A percentile compares a stretch with the other conserved stretches of the same genome.
These are phyloP conservation scores for Geosmithia morbida DNA, from an alignment of 2,329 filamentous ascomycete species.

Conservation along the genomic window DNA sequence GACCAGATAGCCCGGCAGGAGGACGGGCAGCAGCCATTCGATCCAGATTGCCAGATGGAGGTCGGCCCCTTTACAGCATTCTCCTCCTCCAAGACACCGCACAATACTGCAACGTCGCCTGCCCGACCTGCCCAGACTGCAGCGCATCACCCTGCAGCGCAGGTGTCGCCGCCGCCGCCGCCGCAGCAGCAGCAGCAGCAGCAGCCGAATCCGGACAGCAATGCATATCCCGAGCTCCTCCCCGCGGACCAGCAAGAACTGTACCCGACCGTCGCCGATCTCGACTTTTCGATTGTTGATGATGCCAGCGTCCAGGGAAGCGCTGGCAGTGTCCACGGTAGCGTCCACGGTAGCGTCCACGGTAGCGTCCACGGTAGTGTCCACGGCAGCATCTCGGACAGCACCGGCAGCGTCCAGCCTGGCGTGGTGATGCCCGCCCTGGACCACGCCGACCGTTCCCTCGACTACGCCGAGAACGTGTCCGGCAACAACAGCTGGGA, in stretches of 20 bases:
- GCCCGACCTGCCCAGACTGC: too few species aligned
- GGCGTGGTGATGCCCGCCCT: background rate
- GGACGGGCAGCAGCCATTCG: background rate
- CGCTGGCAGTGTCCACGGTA: background rate
- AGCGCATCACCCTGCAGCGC: too few species aligned
- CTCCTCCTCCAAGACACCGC: background rate
- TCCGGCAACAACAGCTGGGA: background rate
- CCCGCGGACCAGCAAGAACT: background rate
- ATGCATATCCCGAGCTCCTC: background rate
- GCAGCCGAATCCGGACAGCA: background rate
- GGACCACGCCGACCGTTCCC: background rate
- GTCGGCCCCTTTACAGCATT: background rate
- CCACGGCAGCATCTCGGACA: background rate
- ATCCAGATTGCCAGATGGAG: background rate
- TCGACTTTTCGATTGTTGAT: background rate
- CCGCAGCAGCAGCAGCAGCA: too few species aligned
- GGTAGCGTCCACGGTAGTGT: too few species aligned
- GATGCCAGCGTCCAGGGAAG: background rate
- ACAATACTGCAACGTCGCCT: background rate
- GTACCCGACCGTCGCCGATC: background rate
- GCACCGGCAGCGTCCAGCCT: background rate
- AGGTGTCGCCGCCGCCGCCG: too few species aligned
- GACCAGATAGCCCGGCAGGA: background rate
- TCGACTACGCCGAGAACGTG: background rate
- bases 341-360: background rate